These are phyloP conservation scores for Pseudonectria buxi DNA, from an alignment of 2,329 filamentous ascomycete species.

Conservation along the genomic window DNA sequence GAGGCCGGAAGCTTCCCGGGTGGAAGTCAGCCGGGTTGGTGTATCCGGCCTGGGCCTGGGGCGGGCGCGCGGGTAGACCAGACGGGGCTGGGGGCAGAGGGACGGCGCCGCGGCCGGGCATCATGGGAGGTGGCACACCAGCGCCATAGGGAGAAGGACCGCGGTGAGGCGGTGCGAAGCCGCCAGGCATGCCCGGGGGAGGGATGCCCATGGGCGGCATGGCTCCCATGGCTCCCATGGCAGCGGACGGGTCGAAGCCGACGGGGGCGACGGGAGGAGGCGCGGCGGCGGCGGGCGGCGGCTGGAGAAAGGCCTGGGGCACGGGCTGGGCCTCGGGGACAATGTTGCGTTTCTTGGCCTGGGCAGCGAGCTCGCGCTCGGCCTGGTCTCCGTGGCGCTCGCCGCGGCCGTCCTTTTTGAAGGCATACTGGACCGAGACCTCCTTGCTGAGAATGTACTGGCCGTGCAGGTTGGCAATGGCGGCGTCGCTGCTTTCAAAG, in stretches of 20 bases:
- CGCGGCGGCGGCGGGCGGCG: conserved; percentile 19
- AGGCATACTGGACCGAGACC: conserved; percentile 93
- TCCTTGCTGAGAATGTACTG: conserved; percentile 98
- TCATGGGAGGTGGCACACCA: conserved; percentile 19
- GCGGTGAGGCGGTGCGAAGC: conserved; percentile 31
- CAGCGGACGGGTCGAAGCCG: conserved; percentile 29
- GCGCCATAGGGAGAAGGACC: conserved; percentile 30
- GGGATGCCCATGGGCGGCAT: conserved; percentile 22
- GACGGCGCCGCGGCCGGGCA: conserved; percentile 22
- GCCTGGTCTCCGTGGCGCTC: conserved; percentile 93
- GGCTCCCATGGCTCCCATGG: conserved; percentile 15
- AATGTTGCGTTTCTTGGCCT: conserved; percentile 92
- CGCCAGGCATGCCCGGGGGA: conserved; percentile 30
- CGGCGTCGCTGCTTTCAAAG: conserved; percentile 90
- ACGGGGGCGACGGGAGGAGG: conserved; percentile 15
- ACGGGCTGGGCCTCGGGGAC: conserved; percentile 71
- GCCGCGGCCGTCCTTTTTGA: conserved; percentile 98
- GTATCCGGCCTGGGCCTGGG: conserved; percentile 38
- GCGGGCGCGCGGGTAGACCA: conserved; percentile 44
- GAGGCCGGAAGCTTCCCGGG: conserved; percentile 35
- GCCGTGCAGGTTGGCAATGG: conserved; percentile 86
- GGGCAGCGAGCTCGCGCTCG: conserved; percentile 81
- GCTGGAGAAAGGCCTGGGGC: conserved; percentile 61
- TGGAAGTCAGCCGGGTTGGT: conserved; percentile 44
- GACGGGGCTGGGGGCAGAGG: conserved; percentile 43